Evolutionary conservation across 768 basidiomycete species (phyloP).

Genomic region (Zangia roseola): DNA sequence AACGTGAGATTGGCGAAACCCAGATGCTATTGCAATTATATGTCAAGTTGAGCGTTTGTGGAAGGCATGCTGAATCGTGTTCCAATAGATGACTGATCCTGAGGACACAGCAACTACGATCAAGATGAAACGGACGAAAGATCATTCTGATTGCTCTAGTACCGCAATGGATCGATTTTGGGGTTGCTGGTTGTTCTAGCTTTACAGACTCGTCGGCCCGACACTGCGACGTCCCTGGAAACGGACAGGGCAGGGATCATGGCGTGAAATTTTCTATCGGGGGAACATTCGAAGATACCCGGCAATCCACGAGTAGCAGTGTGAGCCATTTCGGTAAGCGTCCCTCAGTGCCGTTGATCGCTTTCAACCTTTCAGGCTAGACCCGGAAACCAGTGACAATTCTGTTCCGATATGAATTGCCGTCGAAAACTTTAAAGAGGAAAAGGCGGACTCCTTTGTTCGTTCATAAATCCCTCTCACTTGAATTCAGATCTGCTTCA

Average conservation of each 20-base stretch:
- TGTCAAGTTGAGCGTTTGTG: no score
- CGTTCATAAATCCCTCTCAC: neutral
- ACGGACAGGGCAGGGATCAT: no score
- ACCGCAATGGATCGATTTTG: no score
- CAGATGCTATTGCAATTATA: neutral
- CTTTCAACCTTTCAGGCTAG: slow-evolving; percentile 2
- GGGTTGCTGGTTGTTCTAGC: no score
- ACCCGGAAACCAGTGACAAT: slow-evolving; percentile 13
- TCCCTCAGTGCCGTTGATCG: slow-evolving; percentile 1
- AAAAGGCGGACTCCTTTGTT: slow-evolving; percentile 4
- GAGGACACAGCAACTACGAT: no score
- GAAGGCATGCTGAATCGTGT: no score
- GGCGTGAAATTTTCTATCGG: neutral
- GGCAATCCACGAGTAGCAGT: neutral
- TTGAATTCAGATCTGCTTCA: neutral
- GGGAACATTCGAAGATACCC: neutral
- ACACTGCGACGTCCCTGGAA: no score
- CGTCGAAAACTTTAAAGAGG: slow-evolving; percentile 6
- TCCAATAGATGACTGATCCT: no score
- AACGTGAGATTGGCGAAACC: neutral
- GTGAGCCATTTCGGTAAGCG: neutral
- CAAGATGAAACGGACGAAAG: no score
- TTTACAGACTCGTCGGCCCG: no score
- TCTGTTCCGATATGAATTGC: slow-evolving; percentile 11
- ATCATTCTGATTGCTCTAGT: no score